These are phyloP conservation scores for Leccinum idahoense DNA, from an alignment of 1,284 basidiomycete genomes.

Conservation along the genomic window DNA sequence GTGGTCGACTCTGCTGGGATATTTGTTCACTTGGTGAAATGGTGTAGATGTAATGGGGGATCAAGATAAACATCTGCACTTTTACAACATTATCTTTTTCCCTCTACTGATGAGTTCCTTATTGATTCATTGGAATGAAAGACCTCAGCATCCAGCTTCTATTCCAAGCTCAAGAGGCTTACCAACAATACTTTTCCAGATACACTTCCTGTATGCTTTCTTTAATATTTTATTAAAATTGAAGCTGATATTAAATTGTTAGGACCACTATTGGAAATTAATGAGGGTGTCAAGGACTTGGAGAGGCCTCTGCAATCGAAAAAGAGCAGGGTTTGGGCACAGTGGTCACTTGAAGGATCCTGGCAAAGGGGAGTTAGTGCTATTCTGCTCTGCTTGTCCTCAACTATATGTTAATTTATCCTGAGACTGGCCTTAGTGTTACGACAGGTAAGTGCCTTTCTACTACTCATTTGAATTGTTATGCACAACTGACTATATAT, in stretches of 20 bases:
- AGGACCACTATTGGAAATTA: slow-evolving; percentile 12
- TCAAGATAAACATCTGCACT: slow-evolving; percentile 10
- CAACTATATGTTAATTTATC: slow-evolving; percentile 11
- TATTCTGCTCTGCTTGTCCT: slow-evolving; percentile 13
- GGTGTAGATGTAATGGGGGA: slow-evolving; percentile 7
- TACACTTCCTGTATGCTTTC: slow-evolving; percentile 13
- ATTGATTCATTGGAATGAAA: slow-evolving; percentile 25
- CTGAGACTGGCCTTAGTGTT: not conserved
- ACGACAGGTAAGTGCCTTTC: not conserved
- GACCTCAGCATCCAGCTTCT: slow-evolving; percentile 26
- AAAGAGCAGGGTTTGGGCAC: slow-evolving; percentile 7
- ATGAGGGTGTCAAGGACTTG: slow-evolving; percentile 9
- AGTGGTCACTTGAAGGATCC: not conserved
- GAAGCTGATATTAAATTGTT: not conserved
- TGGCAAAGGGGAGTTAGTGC: not conserved
- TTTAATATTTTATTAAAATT: too few species aligned
- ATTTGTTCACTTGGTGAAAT: slow-evolving; percentile 6
- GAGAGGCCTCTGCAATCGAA: slow-evolving; percentile 7
- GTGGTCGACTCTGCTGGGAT: slow-evolving; percentile 7
- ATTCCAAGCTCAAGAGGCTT: slow-evolving; percentile 16
- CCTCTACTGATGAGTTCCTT: slow-evolving; percentile 26
- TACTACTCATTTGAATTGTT: not conserved
- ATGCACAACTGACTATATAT: not conserved
- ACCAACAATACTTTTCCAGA: slow-evolving; percentile 24
- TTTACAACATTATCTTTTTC: slow-evolving; percentile 17